Evolutionary conservation across 495 filamentous ascomycete genomes (phyloP), one percentile per base, ranked within the genome.

Genomic region (Delitschia confertaspora): DNA sequence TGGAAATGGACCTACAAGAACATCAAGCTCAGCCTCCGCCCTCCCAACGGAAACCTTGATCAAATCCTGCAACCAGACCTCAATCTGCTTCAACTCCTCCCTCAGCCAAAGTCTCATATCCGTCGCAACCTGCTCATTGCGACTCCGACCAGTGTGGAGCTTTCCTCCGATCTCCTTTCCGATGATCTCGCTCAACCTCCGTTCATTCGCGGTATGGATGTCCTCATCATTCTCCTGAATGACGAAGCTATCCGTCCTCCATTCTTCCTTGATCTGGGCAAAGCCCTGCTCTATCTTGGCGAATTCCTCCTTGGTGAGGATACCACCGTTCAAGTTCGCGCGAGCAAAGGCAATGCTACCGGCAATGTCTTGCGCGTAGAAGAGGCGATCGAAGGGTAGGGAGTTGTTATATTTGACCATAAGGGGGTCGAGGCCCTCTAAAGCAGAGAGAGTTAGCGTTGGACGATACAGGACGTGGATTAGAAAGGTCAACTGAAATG

Each of bases 161-260:
- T 95, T 95, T 4, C 89, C 88, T 2, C 80, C 87, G 23, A 87
- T 80, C 2, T 83, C 72, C 58, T 80, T 88, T 53, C 88, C 88
- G 31, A 95, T 85, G 48, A 94, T 72, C 69, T 96, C 91, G 27
- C 82, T 82, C 16, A 96, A 69, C 29, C 88, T 75, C 39, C 88
- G 80, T 72, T 95, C 89, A 57, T 94, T 95, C 42, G 88, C 88
- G 0, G 89, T 95, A 66, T 95, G 88, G 49, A 93, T 93, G 51
- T 82, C 77, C 62, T 83, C 82, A 47, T 87, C 82, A 45, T 76
- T 71, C 39, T 70, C 75, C 4, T 74, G 65, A 49, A 82, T 75
- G 35, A 64, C 57, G 65, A 87, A 87, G 2, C 42, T 71, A 33
- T 64, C 68, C 10, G 53, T 47, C 21, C 69, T 66, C 87, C 88